Conservation (phyloP, 108 stramenopile genomes). For the Nitzschia inconspicua region DNA sequence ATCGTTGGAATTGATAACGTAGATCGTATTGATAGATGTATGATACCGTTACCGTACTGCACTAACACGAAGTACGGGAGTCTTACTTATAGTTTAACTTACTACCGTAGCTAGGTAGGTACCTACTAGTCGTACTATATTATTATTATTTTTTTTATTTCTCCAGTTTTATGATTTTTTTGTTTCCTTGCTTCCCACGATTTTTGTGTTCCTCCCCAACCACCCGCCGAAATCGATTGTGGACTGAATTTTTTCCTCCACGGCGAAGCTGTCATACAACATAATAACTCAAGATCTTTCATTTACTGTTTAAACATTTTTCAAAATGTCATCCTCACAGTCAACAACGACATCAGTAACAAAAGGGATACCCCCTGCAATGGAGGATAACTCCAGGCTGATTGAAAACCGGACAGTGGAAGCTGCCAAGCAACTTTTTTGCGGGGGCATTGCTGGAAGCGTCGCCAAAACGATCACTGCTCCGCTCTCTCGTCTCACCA, state of each 20-base stretch:
- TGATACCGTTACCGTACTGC: too few species aligned
- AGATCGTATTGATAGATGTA: too few species aligned
- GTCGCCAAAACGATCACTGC: slow-evolving; percentile 93
- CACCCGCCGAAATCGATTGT: too few species aligned
- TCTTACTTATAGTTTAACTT: too few species aligned
- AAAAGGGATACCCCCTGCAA: background rate
- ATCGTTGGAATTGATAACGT: too few species aligned
- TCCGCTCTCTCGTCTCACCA: slow-evolving; percentile 85
- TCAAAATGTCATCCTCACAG: background rate
- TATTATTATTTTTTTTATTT: too few species aligned
- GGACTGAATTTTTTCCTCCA: background rate
- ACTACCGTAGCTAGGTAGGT: too few species aligned
- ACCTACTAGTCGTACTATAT: too few species aligned
- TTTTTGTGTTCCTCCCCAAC: too few species aligned
- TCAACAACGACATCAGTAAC: background rate
- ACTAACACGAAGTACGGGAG: too few species aligned
- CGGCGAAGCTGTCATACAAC: background rate
- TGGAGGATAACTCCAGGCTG: background rate
- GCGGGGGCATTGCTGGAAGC: slow-evolving; percentile 92
- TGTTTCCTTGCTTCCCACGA: too few species aligned
- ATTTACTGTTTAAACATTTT: background rate
- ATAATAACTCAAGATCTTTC: background rate
- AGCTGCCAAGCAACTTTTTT: slow-evolving; percentile 85
- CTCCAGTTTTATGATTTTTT: too few species aligned
- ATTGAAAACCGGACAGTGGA: slow-evolving; percentile 56